Percentiles rank a stretch among this genome's conserved stretches.
Evolutionary conservation across 805 yeast species (phyloP).

Genomic region (Pichia kluyveri): DNA sequence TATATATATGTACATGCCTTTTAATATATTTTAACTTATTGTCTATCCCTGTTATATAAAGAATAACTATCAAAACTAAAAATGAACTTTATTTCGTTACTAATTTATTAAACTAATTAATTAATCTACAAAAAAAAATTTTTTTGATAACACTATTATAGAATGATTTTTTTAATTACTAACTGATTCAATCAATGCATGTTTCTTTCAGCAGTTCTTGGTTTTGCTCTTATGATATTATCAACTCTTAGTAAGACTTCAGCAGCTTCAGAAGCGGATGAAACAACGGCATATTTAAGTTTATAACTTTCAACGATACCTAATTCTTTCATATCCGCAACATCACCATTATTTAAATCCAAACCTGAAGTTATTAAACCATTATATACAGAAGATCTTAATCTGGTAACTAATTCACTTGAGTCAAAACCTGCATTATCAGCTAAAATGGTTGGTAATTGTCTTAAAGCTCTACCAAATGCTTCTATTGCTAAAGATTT

Average conservation of each 20-base stretch:
- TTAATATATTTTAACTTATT: no score
- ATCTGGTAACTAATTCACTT: conserved; percentile 80
- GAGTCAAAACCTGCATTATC: conserved; percentile 97
- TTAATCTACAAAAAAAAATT: no score
- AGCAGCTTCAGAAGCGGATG: conserved; percentile 96
- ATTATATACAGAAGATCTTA: conserved; percentile 83
- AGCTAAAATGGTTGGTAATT: conserved; percentile 89
- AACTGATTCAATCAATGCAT: neutral
- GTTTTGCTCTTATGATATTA: conserved; percentile 92
- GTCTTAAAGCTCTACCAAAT: conserved; percentile 88
- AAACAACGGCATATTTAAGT: conserved; percentile 86
- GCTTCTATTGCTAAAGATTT: conserved; percentile 91
- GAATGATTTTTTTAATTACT: no score
- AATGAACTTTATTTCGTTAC: no score
- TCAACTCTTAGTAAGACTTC: conserved; percentile 94
- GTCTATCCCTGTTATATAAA: no score
- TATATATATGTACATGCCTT: no score
- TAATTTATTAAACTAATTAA: no score
- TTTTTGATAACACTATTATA: no score
- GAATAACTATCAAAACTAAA: no score
- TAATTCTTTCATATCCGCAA: conserved; percentile 89
- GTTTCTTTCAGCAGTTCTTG: conserved; percentile 90
- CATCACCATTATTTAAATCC: conserved; percentile 72
- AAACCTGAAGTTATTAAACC: conserved; percentile 91
- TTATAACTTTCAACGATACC: conserved; percentile 92